Evolutionary conservation across 192 early-diverging fungal genomes (phyloP), one percentile per base, ranked within the genome.

Genomic region (Coemansia sp.): DNA sequence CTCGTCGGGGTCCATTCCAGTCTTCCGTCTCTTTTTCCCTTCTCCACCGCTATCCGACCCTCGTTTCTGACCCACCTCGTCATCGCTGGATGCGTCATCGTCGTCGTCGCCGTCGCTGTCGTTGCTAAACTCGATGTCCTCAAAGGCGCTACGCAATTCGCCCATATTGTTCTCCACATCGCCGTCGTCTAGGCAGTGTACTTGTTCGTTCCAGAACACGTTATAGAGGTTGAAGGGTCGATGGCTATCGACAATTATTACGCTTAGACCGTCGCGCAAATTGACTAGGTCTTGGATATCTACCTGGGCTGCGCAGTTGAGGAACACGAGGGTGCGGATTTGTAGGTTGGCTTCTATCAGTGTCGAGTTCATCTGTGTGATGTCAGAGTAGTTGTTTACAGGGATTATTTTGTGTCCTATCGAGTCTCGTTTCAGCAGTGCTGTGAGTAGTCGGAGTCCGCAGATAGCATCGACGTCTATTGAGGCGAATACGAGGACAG

Each of bases 211-310:
- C 69, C 85, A 84, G 63, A 87, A 93, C 11, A 95, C 69, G 61
- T 93, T 94, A 38, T 90, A 87, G 18, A 98, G 84, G 62, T 95
- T 91, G 26, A 93, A 82, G 18, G 96, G 96, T 45, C 96, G 77
- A 63, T 93, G 95, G 55, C 89, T 92, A 62, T 98, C 96, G 45
- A 95, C 79, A 3, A 98, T 83, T 61, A 94, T 87, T 5, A 96
- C 80, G 0, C 82, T 87, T 23, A 93, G 84, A 7, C 87, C 71
- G 35, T 80, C 76, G 33, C 82, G 70, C 21, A 93, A 68, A 0
- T 45, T 59, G 51, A 95, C 73, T 24, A 78, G 74, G 34, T 92
- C 88, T 14, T 80, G 74, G 10, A 95, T 62, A 37, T 96, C 90
- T 28, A 93, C 84, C 14, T 88, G 66, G 6, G 88, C 94, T 6